Conservation (phyloP, 148 eudicot species). For the Polygonum maritimum region DNA sequence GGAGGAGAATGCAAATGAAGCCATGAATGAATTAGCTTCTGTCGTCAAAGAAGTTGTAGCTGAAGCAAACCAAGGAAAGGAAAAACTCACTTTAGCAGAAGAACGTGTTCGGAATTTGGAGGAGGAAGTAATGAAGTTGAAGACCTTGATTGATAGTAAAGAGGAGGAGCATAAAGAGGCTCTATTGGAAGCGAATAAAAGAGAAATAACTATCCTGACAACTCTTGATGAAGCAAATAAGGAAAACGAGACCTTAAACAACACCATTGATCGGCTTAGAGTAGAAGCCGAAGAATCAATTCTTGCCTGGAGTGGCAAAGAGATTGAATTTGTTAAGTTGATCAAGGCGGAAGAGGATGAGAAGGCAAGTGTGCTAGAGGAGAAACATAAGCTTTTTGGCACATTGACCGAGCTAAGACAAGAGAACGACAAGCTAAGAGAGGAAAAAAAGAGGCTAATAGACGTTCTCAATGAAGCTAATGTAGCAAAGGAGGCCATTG, state of each 20-base stretch:
- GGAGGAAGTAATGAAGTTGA: constrained; percentile 34
- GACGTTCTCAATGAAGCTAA: constrained; percentile 69
- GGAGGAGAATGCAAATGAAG: constrained; percentile 58
- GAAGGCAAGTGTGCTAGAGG: constrained; percentile 24
- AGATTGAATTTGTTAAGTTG: constrained; percentile 61
- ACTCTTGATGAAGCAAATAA: constrained; percentile 26
- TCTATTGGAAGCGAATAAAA: background rate
- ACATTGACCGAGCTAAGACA: constrained; percentile 25
- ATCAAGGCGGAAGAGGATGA: constrained; percentile 70
- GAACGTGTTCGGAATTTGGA: constrained; percentile 36
- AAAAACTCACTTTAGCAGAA: constrained; percentile 26
- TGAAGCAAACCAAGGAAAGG: constrained; percentile 49
- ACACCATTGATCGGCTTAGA: constrained; percentile 48
- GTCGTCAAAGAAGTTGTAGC: constrained; percentile 68
- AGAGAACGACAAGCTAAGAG: constrained; percentile 30
- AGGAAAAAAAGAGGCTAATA: constrained; percentile 55
- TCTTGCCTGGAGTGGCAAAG: constrained; percentile 71
- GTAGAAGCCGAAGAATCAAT: constrained; percentile 66
- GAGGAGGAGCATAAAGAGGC: background rate
- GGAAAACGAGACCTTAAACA: constrained; percentile 44
- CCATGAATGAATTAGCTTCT: constrained; percentile 79
- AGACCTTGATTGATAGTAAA: constrained; percentile 6
- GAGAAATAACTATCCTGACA: too few species aligned
- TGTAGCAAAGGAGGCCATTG: constrained; percentile 81
- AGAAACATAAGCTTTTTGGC: constrained; percentile 25